Evolutionary conservation across 1,139 yeast species (phyloP).

Genomic region (Suhomyces bokatorum): DNA sequence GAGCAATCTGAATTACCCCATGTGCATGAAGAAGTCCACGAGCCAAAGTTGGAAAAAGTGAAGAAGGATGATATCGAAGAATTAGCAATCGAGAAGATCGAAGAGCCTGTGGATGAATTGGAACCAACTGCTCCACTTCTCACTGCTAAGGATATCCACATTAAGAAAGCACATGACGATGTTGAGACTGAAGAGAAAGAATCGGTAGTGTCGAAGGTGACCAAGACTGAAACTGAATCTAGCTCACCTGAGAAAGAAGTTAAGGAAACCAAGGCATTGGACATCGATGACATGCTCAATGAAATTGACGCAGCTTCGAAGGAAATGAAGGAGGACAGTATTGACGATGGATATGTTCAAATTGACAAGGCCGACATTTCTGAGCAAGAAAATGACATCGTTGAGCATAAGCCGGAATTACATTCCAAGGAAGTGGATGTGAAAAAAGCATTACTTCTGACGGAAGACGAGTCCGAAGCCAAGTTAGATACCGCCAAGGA

Average conservation of each 20-base stretch:
- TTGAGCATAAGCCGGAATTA: not conserved
- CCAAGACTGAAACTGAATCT: not conserved
- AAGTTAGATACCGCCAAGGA: not conserved
- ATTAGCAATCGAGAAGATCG: conserved; percentile 4
- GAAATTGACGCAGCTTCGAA: not conserved
- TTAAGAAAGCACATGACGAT: conserved; percentile 2
- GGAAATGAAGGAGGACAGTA: not conserved
- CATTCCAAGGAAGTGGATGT: not conserved
- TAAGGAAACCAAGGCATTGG: not conserved
- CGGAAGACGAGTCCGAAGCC: not conserved
- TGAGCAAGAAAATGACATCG: not conserved
- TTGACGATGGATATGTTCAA: not conserved
- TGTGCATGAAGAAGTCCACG: not conserved
- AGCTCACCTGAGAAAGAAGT: not conserved
- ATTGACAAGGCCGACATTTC: not conserved
- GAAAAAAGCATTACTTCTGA: not conserved
- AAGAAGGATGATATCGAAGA: conserved; percentile 3
- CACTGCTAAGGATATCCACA: conserved; percentile 11
- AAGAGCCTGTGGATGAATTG: conserved; percentile 9
- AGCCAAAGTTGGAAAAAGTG: conserved; percentile 3
- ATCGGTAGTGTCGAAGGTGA: conserved; percentile 5
- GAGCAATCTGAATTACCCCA: conserved; percentile 1
- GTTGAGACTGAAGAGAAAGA: conserved; percentile 6
- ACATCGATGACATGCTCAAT: not conserved
- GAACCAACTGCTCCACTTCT: not conserved